A percentile compares a stretch with the other conserved stretches of the same genome.
phyloP scores from a whole-genome alignment of 352 stramenopile genomes.

The Plasmopara viticola region DNA sequence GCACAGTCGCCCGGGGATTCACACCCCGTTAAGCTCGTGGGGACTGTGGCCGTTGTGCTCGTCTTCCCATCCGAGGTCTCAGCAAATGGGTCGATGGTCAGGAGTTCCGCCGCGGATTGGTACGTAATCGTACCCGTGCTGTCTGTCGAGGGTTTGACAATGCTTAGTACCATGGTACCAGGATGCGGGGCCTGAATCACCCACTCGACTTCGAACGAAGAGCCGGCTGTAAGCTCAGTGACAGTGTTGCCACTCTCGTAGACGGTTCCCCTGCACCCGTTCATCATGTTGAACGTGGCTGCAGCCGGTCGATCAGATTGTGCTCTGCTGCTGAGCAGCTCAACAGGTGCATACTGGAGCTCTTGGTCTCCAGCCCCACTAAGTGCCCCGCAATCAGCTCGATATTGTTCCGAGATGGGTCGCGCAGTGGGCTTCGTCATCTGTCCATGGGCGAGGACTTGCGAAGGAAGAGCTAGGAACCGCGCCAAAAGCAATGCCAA shows the following conservation, averaged over 20 bases:
- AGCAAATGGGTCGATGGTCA: conserved; percentile 25
- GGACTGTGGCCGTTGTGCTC: conserved; percentile 30
- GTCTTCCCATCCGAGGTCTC: conserved; percentile 8
- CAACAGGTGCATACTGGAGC: conserved; percentile 42
- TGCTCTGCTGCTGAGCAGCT: conserved; percentile 42
- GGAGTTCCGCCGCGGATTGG: conserved; percentile 19
- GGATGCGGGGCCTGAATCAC: conserved; percentile 53
- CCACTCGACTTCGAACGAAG: conserved; percentile 43
- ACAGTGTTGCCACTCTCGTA: conserved; percentile 43
- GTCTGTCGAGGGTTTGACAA: conserved; percentile 43
- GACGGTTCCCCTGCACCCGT: conserved; percentile 53
- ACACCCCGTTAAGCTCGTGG: conserved; percentile 38
- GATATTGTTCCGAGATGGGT: conserved; percentile 35
- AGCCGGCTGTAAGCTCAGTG: conserved; percentile 31
- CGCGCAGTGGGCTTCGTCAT: conserved; percentile 27
- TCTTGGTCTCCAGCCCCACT: conserved; percentile 41
- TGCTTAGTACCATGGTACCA: conserved; percentile 41
- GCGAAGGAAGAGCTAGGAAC: conserved; percentile 3
- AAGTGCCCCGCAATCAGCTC: conserved; percentile 33
- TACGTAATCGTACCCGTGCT: conserved; percentile 41
- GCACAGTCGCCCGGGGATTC: conserved; percentile 35
- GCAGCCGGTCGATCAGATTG: conserved; percentile 36
- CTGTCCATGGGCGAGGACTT: conserved; percentile 27
- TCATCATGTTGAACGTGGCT: conserved; percentile 55
- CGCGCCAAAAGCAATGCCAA: conserved; percentile 8